Evolutionary conservation across 2,329 filamentous ascomycete genomes (phyloP), one percentile per base, ranked within the genome.

Genomic region (Fusarium pseudoanthophilum): DNA sequence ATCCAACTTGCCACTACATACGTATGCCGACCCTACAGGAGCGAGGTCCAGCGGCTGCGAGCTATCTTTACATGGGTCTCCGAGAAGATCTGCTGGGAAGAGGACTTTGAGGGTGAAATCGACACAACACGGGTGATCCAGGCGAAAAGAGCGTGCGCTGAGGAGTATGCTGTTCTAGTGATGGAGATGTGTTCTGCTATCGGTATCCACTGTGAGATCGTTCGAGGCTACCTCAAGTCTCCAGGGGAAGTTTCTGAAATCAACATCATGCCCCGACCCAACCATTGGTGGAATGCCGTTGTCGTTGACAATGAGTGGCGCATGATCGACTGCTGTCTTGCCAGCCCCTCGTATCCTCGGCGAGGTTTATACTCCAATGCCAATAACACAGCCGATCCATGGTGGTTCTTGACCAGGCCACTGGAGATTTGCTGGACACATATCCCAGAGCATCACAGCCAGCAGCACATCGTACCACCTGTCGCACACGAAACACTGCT

Each of bases 231-330:
- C 79, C 89, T 99, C 63, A 99, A 99, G 81, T 87, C 89, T 2
- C 96, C 96, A 0, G 95, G 95, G 2, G 96, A 98, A 78, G 85
- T 92, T 13, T 86, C 92, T 3, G 95, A 98, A 77, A 86, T 95
- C 48, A 93, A 93, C 70, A 92, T 92, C 65, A 90, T 95, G 81
- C 93, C 94, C n/a, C 90, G 92, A 36, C 89, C 95, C 0, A 99
- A 99, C 78, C 96, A 99, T 83, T 98, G 93, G 91, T 99, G 96
- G 96, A 99, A 99, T 77, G 92, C 94, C 2, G 94, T 98, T 24
- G 85, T 98, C 40, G 91, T 98, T 14, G 96, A 99, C 81, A 92
- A 93, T 28, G 95, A 98, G 83, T 99, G 96, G 96, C 92, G 96
- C 57, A 93, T 98, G 74, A 94, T 99, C 85, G 96, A 99, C 81